Evolutionary conservation across 1,284 basidiomycete genomes (phyloP).

Genomic region (Cryptococcus floricola): DNA sequence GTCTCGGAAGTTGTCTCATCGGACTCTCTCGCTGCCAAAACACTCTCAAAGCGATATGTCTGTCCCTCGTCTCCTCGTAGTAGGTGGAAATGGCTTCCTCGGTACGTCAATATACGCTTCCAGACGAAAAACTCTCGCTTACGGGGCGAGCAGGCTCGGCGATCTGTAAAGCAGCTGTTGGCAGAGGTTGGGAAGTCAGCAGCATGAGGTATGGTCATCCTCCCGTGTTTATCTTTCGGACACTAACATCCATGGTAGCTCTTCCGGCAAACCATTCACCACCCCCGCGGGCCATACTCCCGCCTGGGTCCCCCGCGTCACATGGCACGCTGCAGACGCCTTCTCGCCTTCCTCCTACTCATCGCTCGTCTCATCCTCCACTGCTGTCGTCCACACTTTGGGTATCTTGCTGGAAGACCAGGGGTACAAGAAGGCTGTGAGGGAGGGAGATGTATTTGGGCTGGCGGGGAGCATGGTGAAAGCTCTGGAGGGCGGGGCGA

Average conservation of each 20-base stretch:
- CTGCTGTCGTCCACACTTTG: constrained; percentile 89
- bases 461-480: constrained; percentile 53
- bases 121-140: background rate
- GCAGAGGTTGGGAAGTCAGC: constrained; percentile 77
- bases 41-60: constrained; percentile 7
- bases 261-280: constrained; percentile 76
- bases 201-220: constrained; percentile 67
- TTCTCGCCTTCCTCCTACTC: constrained; percentile 71
- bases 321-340: constrained; percentile 76
- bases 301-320: constrained; percentile 71
- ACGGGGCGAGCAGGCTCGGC: constrained; percentile 67
- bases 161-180: constrained; percentile 78
- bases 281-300: constrained; percentile 86
- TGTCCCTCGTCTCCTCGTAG: constrained; percentile 62
- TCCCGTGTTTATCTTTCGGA: background rate
- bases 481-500: constrained; percentile 47
- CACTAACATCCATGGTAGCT: constrained; percentile 52
- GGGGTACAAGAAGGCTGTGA: constrained; percentile 67
- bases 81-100: constrained; percentile 93
- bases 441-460: constrained; percentile 52
- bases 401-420: constrained; percentile 82
- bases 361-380: constrained; percentile 59
- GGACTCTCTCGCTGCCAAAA: background rate
- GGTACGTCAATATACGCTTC: constrained; percentile 53
- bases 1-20: background rate